Evolutionary conservation across 1,284 basidiomycete genomes (phyloP), one percentile per base, ranked within the genome.

Genomic region (Ustilago tritici): DNA sequence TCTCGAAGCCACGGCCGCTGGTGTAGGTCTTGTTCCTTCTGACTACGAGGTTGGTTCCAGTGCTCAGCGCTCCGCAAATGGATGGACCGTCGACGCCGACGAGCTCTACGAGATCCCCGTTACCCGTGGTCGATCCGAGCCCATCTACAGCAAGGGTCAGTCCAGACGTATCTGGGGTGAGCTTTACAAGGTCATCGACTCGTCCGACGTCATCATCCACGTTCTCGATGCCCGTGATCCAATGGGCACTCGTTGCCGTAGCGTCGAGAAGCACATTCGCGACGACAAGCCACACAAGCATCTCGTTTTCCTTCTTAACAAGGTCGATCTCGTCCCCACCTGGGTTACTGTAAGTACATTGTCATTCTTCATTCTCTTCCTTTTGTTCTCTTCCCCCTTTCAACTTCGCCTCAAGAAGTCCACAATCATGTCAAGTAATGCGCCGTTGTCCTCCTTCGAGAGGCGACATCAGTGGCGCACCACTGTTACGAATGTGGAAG

Each of bases 231-330:
- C 95, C 35, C 91, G 96, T 61, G 96, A 99, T 87, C 96, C 96
- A 0, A 87, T 98, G 58, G 97, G 97, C 15, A 98, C 97, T n/a
- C 90, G 97, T 81, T 99, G 97, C 88, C 92, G 95, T 86, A 95
- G 93, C 38, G 94, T 98, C 23, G 90, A 98, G 67, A 94, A 96
- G 79, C 98, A 93, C 84, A 90, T 99, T 82, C 91, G 91, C 83
- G 98, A 98, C 87, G 96, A 99, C 87, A 98, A 98, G 88, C 90
- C 94, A 19, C 95, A 97, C 88, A 99, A 99, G 88, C 95, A 98
- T 86, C 91, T 99, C 69, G 94, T 99, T 17, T 92, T 97, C 72
- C 90, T 99, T 56, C 91, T 99, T 81, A 99, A 99, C 90, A 99
- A 99, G 89, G 97, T 97, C 85, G 96, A 98, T 87, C 88, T 99